Evolutionary conservation across 108 stramenopile species (phyloP), one percentile per base, ranked within the genome.

Genomic region (Cyclostephanos tholiformis): DNA sequence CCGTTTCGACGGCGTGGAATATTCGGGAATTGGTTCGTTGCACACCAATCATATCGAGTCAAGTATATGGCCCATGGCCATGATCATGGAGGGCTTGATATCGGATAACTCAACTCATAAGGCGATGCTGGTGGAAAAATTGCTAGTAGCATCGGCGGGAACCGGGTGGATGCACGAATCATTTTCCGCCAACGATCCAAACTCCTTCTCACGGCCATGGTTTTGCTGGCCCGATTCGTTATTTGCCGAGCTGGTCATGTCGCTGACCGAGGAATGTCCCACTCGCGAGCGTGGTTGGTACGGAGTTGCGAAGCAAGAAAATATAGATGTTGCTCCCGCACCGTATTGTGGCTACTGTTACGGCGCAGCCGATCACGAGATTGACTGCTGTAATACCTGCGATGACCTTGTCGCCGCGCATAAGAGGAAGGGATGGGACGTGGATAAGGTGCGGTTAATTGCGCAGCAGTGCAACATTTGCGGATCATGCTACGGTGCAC

Each of bases 401-500:
- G 44, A 17, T 46, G 44, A 46, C 16, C 14, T 46, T 3, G 14
- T 46, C 44, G 44, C 44, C 16, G 44, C 44, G 16, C 44, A 46
- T 16, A 17, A 46, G 44, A 46, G 14, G 44, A 46, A 46, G 44
- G 44, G 44, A 46, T 46, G 14, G 16, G 44, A 46, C 16, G 13
- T 46, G 44, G 44, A 46, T 4, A 46, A 46, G 44, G 44, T 46
- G 16, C 13, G 14, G 44, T 46, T 16, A 16, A 46, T 46, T 46
- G 44, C 44, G 16, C 13, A 14, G 44, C 44, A 46, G 44, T 46
- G 44, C 44, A n/a, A n/a, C n/a, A 14, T 14, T 3, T 99, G 99
- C 72, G 97, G 97, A 10, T 90, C 96, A 41, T 99, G 99, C 78
- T 99, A 92, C 71, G 97, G 97, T 22, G 97, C 96, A 4, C 83